Base-by-base conservation (phyloP, 2,329 filamentous ascomycete species). In the Cladorrhinum sp. region DNA sequence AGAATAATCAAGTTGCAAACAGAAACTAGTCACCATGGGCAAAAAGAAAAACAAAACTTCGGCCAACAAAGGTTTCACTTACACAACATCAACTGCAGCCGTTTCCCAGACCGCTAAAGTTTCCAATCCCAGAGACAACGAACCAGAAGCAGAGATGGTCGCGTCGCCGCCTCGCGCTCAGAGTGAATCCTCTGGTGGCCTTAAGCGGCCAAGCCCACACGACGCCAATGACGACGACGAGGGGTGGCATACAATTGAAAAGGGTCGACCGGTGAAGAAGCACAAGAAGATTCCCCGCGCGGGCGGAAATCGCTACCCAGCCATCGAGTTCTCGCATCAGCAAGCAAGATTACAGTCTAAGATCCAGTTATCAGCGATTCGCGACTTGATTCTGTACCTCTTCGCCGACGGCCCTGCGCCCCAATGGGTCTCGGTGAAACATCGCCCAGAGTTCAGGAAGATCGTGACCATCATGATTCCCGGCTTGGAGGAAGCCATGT, bases 391-490 rank as follows among this genome's bases (percentile, higher is more conserved):
- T 24, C 77, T 88, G 10, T 90, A 89, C 73, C 80, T 90, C 61
- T 84, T 88, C 61, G 85, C 87, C 63, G 86, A 90, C 70, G 86
- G 86, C 12, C 70, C 80, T 1, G 81, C 83, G 1, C 87, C 87
- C 14, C 83, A 87, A 67, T 90, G 87, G 84, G 79, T 89, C 50
- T 80, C 82, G 50, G 80, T 89, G 54, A 79, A 79, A 62, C 82
- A 89, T 68, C 80, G 87, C 51, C 82, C 84, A 5, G 80, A 86
- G 61, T 86, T 90, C 68, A 79, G 85, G 65, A 96, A 95, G 76
- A 89, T 96, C 28, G 93, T 98, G 28, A 85, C 91, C 46, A 78
- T 99, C 66, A 94, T 97, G 90, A 87, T 97, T 10, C 95, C 95
- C 10, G 95, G 95, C 0, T 77, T 99, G 23, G 94, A 98, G 72